phyloP scores from a whole-genome alignment of 2,329 filamentous ascomycete species.

The Fusarium duplospermum region DNA sequence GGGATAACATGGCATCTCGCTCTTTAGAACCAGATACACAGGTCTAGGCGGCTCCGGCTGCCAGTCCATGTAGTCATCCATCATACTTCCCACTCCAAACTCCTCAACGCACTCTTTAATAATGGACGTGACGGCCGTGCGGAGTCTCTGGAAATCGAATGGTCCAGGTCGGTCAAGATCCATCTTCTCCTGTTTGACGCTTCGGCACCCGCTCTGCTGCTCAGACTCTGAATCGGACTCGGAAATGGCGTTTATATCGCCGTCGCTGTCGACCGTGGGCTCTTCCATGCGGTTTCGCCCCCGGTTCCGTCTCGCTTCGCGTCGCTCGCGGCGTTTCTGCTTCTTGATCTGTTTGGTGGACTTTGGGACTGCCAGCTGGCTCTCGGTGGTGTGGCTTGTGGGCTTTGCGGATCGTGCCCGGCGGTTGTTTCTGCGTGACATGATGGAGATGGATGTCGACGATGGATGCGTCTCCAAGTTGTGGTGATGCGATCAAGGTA shows the following conservation, averaged over 20 bases:
- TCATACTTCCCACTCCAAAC: not conserved
- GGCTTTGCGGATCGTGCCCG: not conserved
- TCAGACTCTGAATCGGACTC: not conserved
- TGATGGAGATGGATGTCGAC: not conserved
- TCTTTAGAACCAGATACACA: slow-evolving; percentile 21
- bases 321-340: not conserved
- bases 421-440: slow-evolving; percentile 2
- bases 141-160: slow-evolving; percentile 1
- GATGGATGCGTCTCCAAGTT: not conserved
- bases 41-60: slow-evolving; percentile 24
- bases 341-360: not conserved
- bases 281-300: not conserved
- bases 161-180: not conserved
- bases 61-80: slow-evolving; percentile 33
- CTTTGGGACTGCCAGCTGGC: not conserved
- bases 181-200: not conserved
- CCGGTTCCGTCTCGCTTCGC: not conserved
- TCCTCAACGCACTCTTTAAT: slow-evolving; percentile 13
- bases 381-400: not conserved
- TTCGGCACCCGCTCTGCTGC: not conserved
- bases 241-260: not conserved
- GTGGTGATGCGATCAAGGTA: not conserved
- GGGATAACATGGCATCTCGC: slow-evolving; percentile 22
- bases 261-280: not conserved
- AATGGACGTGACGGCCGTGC: slow-evolving; percentile 2